Base-by-base conservation (phyloP, 192 early-diverging fungal genomes). In the Dissophora globulifera region DNA sequence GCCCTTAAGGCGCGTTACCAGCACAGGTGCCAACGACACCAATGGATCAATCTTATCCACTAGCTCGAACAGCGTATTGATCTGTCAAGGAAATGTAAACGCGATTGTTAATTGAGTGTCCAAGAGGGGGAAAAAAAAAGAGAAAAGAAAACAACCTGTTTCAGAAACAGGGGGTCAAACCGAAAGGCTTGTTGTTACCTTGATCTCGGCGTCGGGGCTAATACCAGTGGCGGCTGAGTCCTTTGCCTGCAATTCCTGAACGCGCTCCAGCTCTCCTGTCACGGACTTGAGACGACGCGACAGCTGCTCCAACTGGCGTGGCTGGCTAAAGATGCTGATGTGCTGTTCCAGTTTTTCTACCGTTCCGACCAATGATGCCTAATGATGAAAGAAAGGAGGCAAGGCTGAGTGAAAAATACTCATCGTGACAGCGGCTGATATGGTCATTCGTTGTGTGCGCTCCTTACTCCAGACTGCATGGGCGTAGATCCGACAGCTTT, bases 41-140 rank as follows among this genome's bases (percentile, higher is more conserved):
- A 97, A 74, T 1, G 94, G 88, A 57, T 97, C 96, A 2, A 97
- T 76, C 50, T 85, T 84, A 17, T 90, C 85, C 54, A 97, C 81
- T 23, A 87, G 61, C 32, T 84, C 78, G 29, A 92, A 94, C 9
- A 97, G 79, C 11, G 83, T 67, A 53, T 89, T 88, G 64, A 95
- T 87, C 66, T 87, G 50, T 12, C 10, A 50, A 52, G 45, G 4
- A 30, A n/a, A n/a, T n/a, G n/a, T n/a, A n/a, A n/a, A n/a, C n/a
- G n/a, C n/a, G n/a, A n/a, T n/a, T n/a, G n/a, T n/a, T n/a, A n/a
- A n/a, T n/a, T n/a, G n/a, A n/a, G n/a, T n/a, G n/a, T n/a, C n/a
- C n/a, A n/a, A n/a, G n/a, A n/a, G n/a, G n/a, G n/a, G n/a, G n/a
- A n/a, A n/a, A n/a, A n/a, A 22, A 23, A 48, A 50, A 50, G 4